These are phyloP conservation scores for Microthlaspi erraticum DNA, from an alignment of 345 rosid genomes.

Conservation along the genomic window DNA sequence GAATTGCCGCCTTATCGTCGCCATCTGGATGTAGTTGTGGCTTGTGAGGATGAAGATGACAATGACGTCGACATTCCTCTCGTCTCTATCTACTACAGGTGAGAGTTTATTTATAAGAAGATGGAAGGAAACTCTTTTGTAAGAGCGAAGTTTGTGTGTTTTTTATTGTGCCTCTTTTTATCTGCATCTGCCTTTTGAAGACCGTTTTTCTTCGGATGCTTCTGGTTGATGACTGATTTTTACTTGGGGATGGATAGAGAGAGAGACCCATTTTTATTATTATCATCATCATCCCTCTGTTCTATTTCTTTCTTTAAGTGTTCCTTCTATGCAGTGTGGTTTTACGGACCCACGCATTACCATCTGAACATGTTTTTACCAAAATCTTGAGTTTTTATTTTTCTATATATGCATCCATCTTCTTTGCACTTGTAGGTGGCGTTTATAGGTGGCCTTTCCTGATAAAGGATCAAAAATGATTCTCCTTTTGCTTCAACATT, in stretches of 20 bases:
- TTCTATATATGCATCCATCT: neutral
- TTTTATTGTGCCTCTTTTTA: neutral
- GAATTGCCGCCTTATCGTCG: slow-evolving; percentile 70
- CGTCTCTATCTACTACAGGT: slow-evolving; percentile 68
- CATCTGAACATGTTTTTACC: neutral
- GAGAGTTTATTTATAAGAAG: slow-evolving; percentile 6
- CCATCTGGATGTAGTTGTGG: slow-evolving; percentile 82
- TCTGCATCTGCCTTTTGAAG: slow-evolving; percentile 30
- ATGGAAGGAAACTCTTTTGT: slow-evolving; percentile 5
- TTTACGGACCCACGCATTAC: neutral
- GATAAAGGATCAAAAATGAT: neutral
- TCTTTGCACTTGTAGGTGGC: neutral
- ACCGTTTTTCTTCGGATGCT: slow-evolving; percentile 35
- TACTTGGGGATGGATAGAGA: slow-evolving; percentile 16
- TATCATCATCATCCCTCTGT: slow-evolving; percentile 11
- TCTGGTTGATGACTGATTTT: slow-evolving; percentile 26
- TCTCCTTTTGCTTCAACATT: neutral
- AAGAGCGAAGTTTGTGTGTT: slow-evolving; percentile 27
- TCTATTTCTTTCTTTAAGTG: neutral
- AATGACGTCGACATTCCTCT: slow-evolving; percentile 88
- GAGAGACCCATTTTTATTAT: slow-evolving; percentile 13
- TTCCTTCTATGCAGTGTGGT: neutral
- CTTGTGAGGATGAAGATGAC: slow-evolving; percentile 89
- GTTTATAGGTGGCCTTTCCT: neutral
- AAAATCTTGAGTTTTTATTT: neutral